Base-by-base conservation (phyloP, 106 monocot species). In the Dioscorea dumetorum region DNA sequence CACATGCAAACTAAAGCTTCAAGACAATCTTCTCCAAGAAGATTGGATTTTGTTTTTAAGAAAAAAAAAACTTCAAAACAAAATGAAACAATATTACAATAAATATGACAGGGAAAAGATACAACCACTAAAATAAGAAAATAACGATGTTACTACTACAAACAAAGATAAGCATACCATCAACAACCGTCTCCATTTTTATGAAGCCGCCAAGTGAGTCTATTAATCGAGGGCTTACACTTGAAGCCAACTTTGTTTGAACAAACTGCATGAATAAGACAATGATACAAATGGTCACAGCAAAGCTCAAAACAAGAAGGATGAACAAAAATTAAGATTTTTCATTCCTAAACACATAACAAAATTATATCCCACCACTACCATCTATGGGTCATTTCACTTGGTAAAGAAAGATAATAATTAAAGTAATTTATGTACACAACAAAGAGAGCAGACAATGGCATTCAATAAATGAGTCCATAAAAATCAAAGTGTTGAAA, bases 101-200 rank as follows among this genome's bases (percentile, higher is more conserved):
- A 33, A 68, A 56, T 11, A 53, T 19, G 31, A 15, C 3, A 15
- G 52, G 3, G 4, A 52, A 50, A 24, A 63, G 10, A 41, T 6
- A 41, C 41, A 41, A 10, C 41, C 41, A 41, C 41, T 41, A 41
- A 41, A 41, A 41, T 10, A 41, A 41, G 41, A 41, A 41, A 41
- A 41, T 41, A 41, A 41, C 28, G 10, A 41, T 41, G 41, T 41
- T 41, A 10, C 5, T 41, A 41, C 41, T 41, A 41, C 10, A 41
- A 8, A 41, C 10, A 10, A 41, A 41, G 41, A 41, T 41, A 10
- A 41, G 41, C 72, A 70, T 82, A 95, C 95, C 95, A 73, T 86
- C 74, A 15, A 95, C 79, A 72, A 95, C 54, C 70, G 73, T 81
- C 23, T 95, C 85, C 95, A 95, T 95, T 22, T 85, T 24, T 17